Evolutionary conservation across 208 protist species (phyloP).

Genomic region (Leishmania gerbilli): DNA sequence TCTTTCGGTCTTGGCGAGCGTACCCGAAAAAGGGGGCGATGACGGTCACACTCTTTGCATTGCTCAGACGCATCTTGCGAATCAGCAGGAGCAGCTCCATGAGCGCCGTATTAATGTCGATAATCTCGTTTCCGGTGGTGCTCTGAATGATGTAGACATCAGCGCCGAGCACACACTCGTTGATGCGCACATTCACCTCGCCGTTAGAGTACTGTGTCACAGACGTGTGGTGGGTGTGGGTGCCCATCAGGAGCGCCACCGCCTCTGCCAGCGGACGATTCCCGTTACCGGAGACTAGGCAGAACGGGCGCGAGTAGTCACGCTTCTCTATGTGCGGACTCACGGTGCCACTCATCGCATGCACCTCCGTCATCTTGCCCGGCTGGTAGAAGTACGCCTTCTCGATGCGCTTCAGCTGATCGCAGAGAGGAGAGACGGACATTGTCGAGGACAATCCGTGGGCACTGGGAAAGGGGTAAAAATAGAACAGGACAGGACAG

Average conservation of each 20-base stretch:
- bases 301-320: conserved; percentile 39
- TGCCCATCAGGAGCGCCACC: conserved; percentile 81
- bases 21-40: conserved; percentile 97
- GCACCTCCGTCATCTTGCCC: conserved; percentile 71
- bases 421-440: conserved; percentile 48
- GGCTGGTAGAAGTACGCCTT: conserved; percentile 83
- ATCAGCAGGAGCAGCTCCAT: conserved; percentile 96
- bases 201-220: conserved; percentile 88
- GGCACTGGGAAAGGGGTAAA: not conserved
- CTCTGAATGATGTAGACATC: conserved; percentile 98
- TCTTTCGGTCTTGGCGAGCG: conserved; percentile 95
- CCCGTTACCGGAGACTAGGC: conserved; percentile 90
- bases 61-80: conserved; percentile 89
- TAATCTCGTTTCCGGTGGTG: conserved; percentile 89
- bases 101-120: conserved; percentile 95
- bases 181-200: conserved; percentile 93
- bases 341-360: conserved; percentile 69
- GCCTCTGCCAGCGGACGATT: conserved; percentile 90
- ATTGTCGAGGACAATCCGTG: conserved; percentile 12
- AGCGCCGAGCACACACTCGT: conserved; percentile 93
- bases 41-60: conserved; percentile 88
- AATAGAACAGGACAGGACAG: not conserved
- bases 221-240: conserved; percentile 72
- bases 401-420: conserved; percentile 82
- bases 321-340: conserved; percentile 38